Base-by-base conservation (phyloP, 2,329 filamentous ascomycete genomes). In the Ophiocordyceps robertsii region DNA sequence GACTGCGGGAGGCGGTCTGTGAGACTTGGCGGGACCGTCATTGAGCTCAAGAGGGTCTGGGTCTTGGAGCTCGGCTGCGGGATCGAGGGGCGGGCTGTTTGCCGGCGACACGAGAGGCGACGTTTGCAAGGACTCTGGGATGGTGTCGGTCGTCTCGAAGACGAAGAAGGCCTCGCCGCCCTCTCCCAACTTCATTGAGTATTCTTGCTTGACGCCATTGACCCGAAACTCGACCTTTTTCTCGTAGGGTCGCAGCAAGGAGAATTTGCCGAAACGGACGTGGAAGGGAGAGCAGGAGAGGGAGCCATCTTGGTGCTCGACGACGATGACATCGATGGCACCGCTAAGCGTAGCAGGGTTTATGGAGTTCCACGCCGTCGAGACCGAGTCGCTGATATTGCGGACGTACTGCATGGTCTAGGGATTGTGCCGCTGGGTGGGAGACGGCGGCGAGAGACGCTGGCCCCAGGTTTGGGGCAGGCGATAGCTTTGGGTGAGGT, bases 161-260 rank as follows among this genome's bases (percentile, higher is more conserved):
- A 98, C 88, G 63, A 98, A 98, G 67, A 98, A 98, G 24, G 92
- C 92, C 67, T 98, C 92, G 50, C 92, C 92, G 41, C 87, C 92
- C 60, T 98, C 92, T 37, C 92, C 92, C 17, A 98, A 74, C 67
- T 98, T 98, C 92, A 98, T 98, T 38, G 92, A 80, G 68, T 94
- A 95, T 51, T 92, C 74, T 61, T 95, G 88, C 64, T 92, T 93
- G 47, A 75, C 67, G 56, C 85, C 84, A 70, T 98, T 98, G 72
- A 98, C 89, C 53, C 76, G 77, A 67, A 98, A 98, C 65, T 96
- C 89, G 56, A 98, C 92, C 75, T 96, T 98, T 68, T 98, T 98
- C 65, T 98, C 92, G 46, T 82, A 95, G 0, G 92, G 92, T 19
- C 92, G 84, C 56, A 98, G 68, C 33, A 98, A 73, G 46, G 90